These are phyloP conservation scores for Houttuynia cordata DNA, from an alignment of 164 flowering plant species.

Conservation along the genomic window DNA sequence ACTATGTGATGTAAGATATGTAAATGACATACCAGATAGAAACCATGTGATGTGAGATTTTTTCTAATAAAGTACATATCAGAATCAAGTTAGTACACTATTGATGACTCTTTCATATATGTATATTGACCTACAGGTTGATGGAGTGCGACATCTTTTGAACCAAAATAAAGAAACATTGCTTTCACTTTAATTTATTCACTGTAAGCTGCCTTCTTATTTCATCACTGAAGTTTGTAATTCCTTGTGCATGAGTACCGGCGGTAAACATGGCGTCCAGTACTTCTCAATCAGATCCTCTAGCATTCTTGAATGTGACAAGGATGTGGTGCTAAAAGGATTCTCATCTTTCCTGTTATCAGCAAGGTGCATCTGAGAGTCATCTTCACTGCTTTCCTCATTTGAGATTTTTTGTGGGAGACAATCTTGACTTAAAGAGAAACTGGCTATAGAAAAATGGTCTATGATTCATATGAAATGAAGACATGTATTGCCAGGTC, in stretches of 20 bases:
- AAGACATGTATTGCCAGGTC: constrained; percentile 44
- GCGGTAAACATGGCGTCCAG: constrained; percentile 29
- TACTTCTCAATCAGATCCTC: constrained; percentile 47
- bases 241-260: constrained; percentile 12
- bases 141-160: constrained; percentile 61
- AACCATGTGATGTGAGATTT: no score
- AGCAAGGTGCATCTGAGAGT: constrained; percentile 40
- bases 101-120: no score
- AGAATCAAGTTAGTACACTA: no score
- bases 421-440: no score
- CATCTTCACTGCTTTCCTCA: not conserved
- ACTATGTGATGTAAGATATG: no score
- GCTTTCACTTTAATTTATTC: constrained; percentile 48
- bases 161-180: constrained; percentile 46
- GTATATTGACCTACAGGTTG: constrained; percentile 32
- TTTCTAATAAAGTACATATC: no score
- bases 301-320: constrained; percentile 30
- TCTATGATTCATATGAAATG: constrained; percentile 5
- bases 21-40: no score
- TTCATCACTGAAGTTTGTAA: constrained; percentile 27
- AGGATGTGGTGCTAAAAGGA: constrained; percentile 27
- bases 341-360: constrained; percentile 47
- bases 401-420: not conserved
- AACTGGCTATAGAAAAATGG: no score
- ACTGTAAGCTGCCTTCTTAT: constrained; percentile 50